Base-by-base conservation (phyloP, 805 yeast species). In the Lipomyces kockii region DNA sequence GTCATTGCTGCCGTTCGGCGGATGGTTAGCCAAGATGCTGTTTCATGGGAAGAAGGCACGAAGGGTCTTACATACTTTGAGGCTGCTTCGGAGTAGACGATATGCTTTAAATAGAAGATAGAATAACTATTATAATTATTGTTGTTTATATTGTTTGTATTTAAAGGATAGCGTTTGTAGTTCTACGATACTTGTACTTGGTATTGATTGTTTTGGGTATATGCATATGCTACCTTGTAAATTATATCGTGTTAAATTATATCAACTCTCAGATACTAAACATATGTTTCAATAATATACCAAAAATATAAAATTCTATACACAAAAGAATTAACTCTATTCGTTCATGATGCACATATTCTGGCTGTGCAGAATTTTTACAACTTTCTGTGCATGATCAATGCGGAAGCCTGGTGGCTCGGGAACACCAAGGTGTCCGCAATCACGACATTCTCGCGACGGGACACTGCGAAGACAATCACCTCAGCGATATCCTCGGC, bases 401-500 rank as follows among this genome's bases (percentile, higher is more conserved):
- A 8, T 59, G 73, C 71, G 17, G 70, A 63, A 11, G 73, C 74
- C 63, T 93, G 98, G 81, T 90, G 88, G 58, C 87, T 84, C 20
- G 97, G 91, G 81, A 92, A 91, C 12, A 94, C 88, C 76, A 93
- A 82, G 20, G 91, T 83, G 76, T 92, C 97, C 32, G 94, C 93
- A 75, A 89, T 80, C 20, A 89, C 94, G 1, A 90, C 86, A 76
- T 89, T 89, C 71, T 83, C 84, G 68, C 86, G 85, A 79, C 95
- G 85, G 7, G 92, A 81, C 57, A 61, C 61, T 17, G 86, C 86
- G 76, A 89, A 89, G 8, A 86, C 86, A 74, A 90, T 87, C 63
- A 88, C 75, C 74, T 89, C 95, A 32, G 94, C 93, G 77, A 89
- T 86, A 74, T 90, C 94, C 64, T 83, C 86, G 22, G 92, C 91